Evolutionary conservation across 495 filamentous ascomycete genomes (phyloP), one percentile per base, ranked within the genome.

Genomic region (Penicillium cosmopolitanum): DNA sequence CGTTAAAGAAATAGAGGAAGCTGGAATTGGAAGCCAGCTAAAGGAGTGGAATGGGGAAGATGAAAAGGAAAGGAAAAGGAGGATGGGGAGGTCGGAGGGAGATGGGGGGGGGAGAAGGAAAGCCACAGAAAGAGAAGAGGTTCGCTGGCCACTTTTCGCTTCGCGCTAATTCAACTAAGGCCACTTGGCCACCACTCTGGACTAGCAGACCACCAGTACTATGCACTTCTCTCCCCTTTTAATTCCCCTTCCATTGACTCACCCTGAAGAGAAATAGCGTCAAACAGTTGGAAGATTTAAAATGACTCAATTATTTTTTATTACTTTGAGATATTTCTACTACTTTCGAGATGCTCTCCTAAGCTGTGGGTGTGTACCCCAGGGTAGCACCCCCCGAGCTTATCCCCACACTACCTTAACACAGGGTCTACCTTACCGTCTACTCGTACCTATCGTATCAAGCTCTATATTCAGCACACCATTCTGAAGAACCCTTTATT

Each of bases 11-110:
- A 57, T 58, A 62, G 67, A 71, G 25, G 63, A 70, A 70, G 71
- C 82, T 84, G 86, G 81, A 80, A 80, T 66, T 67, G 74, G 73
- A 71, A 31, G 79, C 85, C 85, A 87, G 69, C 69, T 78, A 76
- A 82, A 75, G 71, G 75, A 79, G 73, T 58, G 75, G 54, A 67
- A 69, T 75, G 65, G 69, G 66, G 57, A 80, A 68, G 72, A 68
- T 69, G 70, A 73, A 73, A 72, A 66, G 70, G 69, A 67, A 69
- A 73, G 68, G 67, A 75, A 71, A 66, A 59, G 50, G 57, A 63
- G 43, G 70, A 57, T 65, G 67, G 68, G 62, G 71, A 21, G 19
- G 59, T 19, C 1, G 21, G 21, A 31, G 18, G 46, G 60, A 58
- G 66, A 64, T 69, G 70, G 66, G 73, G 62, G 65, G 64, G 68